phyloP scores from a whole-genome alignment of 176 grass and related monocot species.

The Avena eriantha region DNA sequence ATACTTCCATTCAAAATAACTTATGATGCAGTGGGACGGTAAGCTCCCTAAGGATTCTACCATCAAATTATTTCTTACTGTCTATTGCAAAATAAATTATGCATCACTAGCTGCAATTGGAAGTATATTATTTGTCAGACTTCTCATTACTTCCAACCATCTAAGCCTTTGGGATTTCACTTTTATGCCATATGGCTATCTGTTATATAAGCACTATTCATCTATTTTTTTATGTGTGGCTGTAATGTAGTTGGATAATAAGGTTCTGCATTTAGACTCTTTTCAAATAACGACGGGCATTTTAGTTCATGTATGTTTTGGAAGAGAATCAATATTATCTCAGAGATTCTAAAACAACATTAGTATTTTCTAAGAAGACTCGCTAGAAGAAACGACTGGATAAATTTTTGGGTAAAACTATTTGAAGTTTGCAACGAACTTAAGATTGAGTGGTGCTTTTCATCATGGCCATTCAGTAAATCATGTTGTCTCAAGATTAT shows the following conservation, averaged over 20 bases:
- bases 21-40: neutral
- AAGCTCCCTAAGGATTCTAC: neutral
- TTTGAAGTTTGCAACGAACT: neutral
- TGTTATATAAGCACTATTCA: neutral
- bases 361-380: neutral
- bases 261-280: neutral
- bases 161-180: neutral
- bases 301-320: neutral
- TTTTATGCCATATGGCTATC: neutral
- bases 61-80: neutral
- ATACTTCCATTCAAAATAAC: neutral
- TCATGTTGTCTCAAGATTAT: neutral
- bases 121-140: neutral
- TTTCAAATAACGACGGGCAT: neutral
- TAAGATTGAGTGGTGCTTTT: neutral
- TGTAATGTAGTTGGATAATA: neutral
- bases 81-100: neutral
- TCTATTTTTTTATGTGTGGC: neutral
- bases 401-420: neutral
- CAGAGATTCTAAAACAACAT: neutral
- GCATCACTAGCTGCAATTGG: neutral
- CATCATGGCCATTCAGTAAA: neutral
- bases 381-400: neutral
- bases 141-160: neutral
- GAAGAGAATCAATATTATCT: neutral